Evolutionary conservation across 768 basidiomycete genomes (phyloP).

Genomic region (Hydnomerulius pinastri): DNA sequence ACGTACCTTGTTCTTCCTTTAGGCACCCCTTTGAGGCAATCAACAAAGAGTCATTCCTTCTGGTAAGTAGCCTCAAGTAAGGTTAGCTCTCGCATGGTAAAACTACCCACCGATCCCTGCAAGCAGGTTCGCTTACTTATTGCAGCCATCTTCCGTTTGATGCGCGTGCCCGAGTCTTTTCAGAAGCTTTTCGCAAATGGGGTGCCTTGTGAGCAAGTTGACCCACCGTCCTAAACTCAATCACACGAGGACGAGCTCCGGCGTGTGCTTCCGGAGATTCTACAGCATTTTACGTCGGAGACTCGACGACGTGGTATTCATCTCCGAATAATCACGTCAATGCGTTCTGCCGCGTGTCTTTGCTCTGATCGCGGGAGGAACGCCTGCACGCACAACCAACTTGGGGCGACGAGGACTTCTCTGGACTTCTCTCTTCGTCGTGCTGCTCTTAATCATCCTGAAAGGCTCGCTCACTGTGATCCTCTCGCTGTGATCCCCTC

Average conservation of each 20-base stretch:
- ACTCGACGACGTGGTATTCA: too few species aligned
- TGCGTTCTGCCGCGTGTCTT: background rate
- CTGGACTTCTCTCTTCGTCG: background rate
- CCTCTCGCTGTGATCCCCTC: background rate
- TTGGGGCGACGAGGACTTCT: background rate
- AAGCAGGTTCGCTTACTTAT: conserved; percentile 17
- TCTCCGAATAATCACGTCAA: too few species aligned
- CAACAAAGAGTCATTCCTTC: conserved; percentile 9
- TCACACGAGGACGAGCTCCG: conserved; percentile 8
- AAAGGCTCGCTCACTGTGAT: background rate
- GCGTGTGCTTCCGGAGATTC: background rate
- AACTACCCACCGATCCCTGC: conserved; percentile 13
- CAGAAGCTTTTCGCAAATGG: conserved; percentile 19
- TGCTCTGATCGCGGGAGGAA: background rate
- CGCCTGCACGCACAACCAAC: too few species aligned
- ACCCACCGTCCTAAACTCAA: background rate
- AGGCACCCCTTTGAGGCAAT: conserved; percentile 8
- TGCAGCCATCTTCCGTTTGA: conserved; percentile 13
- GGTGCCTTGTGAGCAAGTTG: conserved; percentile 17
- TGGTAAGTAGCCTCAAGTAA: conserved; percentile 16
- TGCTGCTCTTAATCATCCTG: background rate
- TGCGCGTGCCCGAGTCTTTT: conserved; percentile 26
- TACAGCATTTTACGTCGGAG: background rate
- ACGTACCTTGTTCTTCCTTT: conserved; percentile 31
- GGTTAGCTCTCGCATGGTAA: conserved; percentile 18